These are phyloP conservation scores for Chloropicon primus DNA, from an alignment of 139 green algal species.

Conservation along the genomic window DNA sequence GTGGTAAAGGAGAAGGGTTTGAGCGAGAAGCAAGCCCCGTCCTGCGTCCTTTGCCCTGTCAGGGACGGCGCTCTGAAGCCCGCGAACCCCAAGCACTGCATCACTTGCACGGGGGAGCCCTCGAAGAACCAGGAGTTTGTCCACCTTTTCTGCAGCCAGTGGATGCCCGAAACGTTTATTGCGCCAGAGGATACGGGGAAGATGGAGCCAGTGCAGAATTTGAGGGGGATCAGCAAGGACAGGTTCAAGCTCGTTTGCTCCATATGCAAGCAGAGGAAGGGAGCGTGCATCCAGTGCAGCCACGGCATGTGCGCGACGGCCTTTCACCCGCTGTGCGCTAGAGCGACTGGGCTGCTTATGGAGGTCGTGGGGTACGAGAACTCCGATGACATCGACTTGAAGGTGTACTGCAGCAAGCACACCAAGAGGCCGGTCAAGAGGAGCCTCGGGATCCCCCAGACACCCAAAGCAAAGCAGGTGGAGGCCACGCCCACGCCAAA, in stretches of 20 bases:
- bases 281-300: constrained; percentile 28
- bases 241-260: constrained; percentile 16
- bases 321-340: constrained; percentile 28
- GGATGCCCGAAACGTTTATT: constrained; percentile 33
- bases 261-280: constrained; percentile 16
- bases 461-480: background rate
- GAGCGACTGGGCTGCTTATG: constrained; percentile 14
- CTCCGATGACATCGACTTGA: constrained; percentile 11
- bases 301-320: constrained; percentile 19
- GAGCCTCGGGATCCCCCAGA: background rate
- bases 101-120: background rate
- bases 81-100: background rate
- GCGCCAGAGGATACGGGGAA: constrained; percentile 10
- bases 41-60: constrained; percentile 4
- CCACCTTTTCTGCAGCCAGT: constrained; percentile 29
- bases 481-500: background rate
- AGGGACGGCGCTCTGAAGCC: background rate
- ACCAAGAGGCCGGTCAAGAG: background rate
- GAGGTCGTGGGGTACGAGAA: constrained; percentile 10
- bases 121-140: background rate
- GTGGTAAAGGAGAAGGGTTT: background rate
- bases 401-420: constrained; percentile 7
- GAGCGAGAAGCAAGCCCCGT: background rate
- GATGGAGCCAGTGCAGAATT: constrained; percentile 25
- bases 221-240: constrained; percentile 11